Evolutionary conservation across 2,329 filamentous ascomycete genomes (phyloP), one percentile per base, ranked within the genome.

Genomic region (Penicillium palitans): DNA sequence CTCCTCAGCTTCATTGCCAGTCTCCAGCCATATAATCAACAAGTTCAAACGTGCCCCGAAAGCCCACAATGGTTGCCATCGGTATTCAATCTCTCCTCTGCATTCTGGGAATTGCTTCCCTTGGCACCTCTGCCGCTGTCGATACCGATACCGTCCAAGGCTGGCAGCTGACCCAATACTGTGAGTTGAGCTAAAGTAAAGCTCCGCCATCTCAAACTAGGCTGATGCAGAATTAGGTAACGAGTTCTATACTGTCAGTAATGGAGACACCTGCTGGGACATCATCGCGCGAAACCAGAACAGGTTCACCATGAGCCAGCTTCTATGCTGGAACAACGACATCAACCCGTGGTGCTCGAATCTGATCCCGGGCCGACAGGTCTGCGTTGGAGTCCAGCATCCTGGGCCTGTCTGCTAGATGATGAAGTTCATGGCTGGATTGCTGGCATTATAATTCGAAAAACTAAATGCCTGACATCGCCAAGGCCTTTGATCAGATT

Each of bases 221-320:
- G 17, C 50, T 57, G 9, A 57, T 15, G 12, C 27, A 29, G 19
- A 29, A 24, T 6, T 10, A 67, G 66, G 66, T 47, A 61, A 52
- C 37, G 37, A 59, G 12, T 61, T 49, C 21, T 64, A 67, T 48
- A 59, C 49, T 13, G 50, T 68, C 4, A 57, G 57, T 33, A 10
- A 27, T 10, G 66, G 66, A 15, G 66, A 68, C 50, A 68, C 66
- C 19, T 68, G 66, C 53, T 68, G 63, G 64, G 63, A 67, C 27
- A 67, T 68, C 15, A 60, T 67, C 29, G n/a, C 37, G 3, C 54
- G 55, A 6, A 60, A 48, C 40, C 54, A 61, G 6, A 60, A 66
- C n/a, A 51, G 35, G 10, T 58, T 68, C 44, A 66, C 63, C 24
- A 64, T 68, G 15, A 55, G 47, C 24, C 61, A 68, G 37, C 57